Evolutionary conservation across 2,329 filamentous ascomycete species (phyloP).

Genomic region (Teratosphaeria pseudoeucalypti): DNA sequence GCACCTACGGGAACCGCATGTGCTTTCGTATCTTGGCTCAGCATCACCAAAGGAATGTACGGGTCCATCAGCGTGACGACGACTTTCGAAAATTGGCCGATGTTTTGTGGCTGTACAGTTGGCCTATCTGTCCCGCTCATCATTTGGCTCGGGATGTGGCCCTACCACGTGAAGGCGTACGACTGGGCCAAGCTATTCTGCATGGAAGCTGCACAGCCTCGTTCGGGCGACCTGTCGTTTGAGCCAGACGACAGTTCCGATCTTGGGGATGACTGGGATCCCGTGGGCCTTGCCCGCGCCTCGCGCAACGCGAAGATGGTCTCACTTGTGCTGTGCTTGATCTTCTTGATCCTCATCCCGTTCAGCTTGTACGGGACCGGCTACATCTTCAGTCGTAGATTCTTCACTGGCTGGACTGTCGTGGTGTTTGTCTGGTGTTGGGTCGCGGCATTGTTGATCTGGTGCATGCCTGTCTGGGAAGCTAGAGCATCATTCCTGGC

Average conservation of each 20-base stretch:
- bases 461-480: slow-evolving; percentile 1
- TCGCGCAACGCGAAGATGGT: slow-evolving; percentile 10
- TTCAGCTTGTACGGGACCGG: slow-evolving; percentile 16
- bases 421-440: neutral
- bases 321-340: slow-evolving; percentile 11
- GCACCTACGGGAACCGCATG: neutral
- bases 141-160: neutral
- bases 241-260: neutral
- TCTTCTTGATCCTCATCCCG: slow-evolving; percentile 14
- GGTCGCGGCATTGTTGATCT: neutral
- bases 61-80: neutral
- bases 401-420: slow-evolving; percentile 1
- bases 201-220: neutral
- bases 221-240: neutral
- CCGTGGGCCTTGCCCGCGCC: slow-evolving; percentile 2
- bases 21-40: neutral
- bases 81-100: neutral
- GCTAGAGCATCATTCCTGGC: neutral
- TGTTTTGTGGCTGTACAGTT: neutral
- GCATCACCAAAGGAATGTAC: neutral
- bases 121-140: neutral
- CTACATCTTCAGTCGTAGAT: slow-evolving; percentile 8
- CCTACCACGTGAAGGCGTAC: neutral
- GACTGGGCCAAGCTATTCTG: neutral
- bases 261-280: neutral